phyloP scores from a whole-genome alignment of 768 basidiomycete genomes.

The Cystoderma amianthinum region DNA sequence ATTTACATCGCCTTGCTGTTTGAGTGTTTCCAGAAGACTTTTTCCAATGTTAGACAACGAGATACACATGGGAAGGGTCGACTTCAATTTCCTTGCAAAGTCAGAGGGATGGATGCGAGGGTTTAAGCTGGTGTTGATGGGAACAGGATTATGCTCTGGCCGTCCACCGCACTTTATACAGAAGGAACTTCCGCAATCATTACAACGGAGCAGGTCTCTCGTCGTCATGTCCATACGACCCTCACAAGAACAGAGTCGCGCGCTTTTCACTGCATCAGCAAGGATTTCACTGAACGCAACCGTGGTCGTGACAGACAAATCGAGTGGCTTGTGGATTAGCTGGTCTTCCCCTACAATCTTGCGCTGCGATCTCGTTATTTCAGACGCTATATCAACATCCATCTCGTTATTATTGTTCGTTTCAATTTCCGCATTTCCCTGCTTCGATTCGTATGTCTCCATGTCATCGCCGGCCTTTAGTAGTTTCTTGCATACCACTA shows the following conservation, averaged over 20 bases:
- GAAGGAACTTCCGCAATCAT: conserved; percentile 70
- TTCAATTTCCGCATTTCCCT: conserved; percentile 20
- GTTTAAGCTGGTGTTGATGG: conserved; percentile 42
- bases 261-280: conserved; percentile 55
- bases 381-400: conserved; percentile 34
- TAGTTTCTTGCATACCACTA: conserved; percentile 60
- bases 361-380: conserved; percentile 21
- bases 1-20: conserved; percentile 23
- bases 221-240: conserved; percentile 75
- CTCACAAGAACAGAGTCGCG: conserved; percentile 86
- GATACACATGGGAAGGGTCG: conserved; percentile 83
- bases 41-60: conserved; percentile 43
- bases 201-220: conserved; percentile 58
- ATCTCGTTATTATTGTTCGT: conserved; percentile 29
- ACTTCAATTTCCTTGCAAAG: conserved; percentile 75
- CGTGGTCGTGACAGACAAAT: conserved; percentile 51
- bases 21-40: conserved; percentile 45
- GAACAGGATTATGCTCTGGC: conserved; percentile 74
- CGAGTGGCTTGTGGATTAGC: conserved; percentile 55
- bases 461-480: conserved; percentile 61
- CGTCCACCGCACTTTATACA: conserved; percentile 87
- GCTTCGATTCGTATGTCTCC: conserved; percentile 63
- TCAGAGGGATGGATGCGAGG: conserved; percentile 64
- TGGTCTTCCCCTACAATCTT: conserved; percentile 70
- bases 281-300: conserved; percentile 51